These are phyloP conservation scores for Rhodosporidiobolus sp. DNA, from an alignment of 768 basidiomycete species.

Conservation along the genomic window DNA sequence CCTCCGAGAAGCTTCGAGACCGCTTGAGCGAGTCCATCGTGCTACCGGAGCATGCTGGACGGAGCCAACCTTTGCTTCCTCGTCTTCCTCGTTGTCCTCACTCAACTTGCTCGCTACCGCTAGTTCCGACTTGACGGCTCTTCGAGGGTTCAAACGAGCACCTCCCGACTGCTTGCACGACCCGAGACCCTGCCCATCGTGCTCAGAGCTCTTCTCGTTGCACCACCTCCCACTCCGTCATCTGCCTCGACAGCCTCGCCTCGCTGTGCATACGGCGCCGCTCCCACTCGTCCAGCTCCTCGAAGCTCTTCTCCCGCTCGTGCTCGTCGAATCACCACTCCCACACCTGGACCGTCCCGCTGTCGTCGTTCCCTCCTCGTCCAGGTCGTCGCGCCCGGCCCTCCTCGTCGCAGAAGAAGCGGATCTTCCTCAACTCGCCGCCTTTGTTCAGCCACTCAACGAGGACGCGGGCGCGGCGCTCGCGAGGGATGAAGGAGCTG, in stretches of 20 bases:
- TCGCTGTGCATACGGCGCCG: too few species aligned
- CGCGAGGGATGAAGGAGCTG: neutral
- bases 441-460: neutral
- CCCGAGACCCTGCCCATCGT: too few species aligned
- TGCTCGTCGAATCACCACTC: neutral
- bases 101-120: neutral
- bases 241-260: too few species aligned
- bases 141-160: too few species aligned
- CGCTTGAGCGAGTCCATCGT: slow-evolving; percentile 1
- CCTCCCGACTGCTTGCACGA: too few species aligned
- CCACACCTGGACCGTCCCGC: neutral
- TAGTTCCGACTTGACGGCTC: too few species aligned
- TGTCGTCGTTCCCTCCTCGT: neutral
- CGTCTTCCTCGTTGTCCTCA: neutral
- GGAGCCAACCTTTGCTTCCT: too few species aligned
- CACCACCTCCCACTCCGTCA: too few species aligned
- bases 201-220: too few species aligned
- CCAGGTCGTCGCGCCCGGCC: neutral
- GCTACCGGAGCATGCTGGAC: neutral
- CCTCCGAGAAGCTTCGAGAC: neutral
- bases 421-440: neutral
- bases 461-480: neutral
- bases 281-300: slow-evolving; percentile 3
- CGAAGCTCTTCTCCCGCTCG: neutral
- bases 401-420: neutral